Percentiles rank a stretch among this genome's conserved stretches.
These are phyloP conservation scores for Diaporthe citri DNA, from an alignment of 2,329 filamentous ascomycete species.

Conservation along the genomic window DNA sequence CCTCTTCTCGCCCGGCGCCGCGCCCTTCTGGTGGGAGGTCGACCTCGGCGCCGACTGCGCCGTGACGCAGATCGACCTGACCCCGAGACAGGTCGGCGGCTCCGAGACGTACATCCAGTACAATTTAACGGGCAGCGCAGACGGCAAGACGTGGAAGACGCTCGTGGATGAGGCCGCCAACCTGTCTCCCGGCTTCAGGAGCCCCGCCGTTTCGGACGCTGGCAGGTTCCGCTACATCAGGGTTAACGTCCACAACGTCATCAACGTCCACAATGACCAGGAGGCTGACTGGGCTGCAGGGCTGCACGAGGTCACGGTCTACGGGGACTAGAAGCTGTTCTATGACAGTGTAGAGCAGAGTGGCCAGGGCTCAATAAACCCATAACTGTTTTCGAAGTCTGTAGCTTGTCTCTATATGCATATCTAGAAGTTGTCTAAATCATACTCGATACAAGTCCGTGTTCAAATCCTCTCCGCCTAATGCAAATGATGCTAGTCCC, in stretches of 20 bases:
- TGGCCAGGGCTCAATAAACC: not conserved
- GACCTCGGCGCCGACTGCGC: slow-evolving; percentile 2
- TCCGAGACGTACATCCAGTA: slow-evolving; percentile 13
- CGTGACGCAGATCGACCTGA: slow-evolving; percentile 9
- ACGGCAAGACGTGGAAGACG: not conserved
- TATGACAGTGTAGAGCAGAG: not conserved
- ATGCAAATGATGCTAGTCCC: not conserved
- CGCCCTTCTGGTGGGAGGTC: slow-evolving; percentile 9
- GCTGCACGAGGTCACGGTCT: slow-evolving; percentile 2
- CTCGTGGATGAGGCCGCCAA: slow-evolving; percentile 7
- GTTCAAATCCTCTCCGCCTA: not conserved
- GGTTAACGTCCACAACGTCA: not conserved
- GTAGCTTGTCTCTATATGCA: not conserved
- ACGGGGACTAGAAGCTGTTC: not conserved
- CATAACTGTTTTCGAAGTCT: too few species aligned
- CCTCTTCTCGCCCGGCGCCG: not conserved
- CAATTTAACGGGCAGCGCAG: not conserved
- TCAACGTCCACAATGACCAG: slow-evolving; percentile 3
- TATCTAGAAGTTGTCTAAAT: not conserved
- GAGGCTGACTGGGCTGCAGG: slow-evolving; percentile 13
- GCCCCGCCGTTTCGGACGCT: not conserved
- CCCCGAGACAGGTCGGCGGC: slow-evolving; percentile 2
- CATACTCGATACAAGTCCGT: not conserved
- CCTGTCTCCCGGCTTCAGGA: slow-evolving; percentile 14
- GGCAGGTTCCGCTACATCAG: slow-evolving; percentile 3